These are phyloP conservation scores for Elasticomyces elasticus DNA, from an alignment of 495 filamentous ascomycete genomes.

Conservation along the genomic window DNA sequence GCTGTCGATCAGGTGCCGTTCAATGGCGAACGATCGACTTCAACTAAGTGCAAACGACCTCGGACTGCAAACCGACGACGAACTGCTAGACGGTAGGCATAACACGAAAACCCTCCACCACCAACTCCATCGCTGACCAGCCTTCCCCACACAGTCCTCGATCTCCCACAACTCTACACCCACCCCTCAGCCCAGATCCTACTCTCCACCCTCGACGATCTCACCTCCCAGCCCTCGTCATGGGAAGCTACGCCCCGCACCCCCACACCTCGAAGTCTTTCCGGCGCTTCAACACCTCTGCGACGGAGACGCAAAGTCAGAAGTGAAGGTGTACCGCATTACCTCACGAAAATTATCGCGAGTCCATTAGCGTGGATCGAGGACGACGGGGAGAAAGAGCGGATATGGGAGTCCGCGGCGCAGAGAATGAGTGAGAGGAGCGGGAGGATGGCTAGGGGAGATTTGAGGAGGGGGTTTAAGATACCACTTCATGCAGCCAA, in stretches of 20 bases:
- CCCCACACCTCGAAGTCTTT: background rate
- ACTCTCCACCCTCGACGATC: slow-evolving; percentile 29
- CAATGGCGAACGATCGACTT: slow-evolving; percentile 1
- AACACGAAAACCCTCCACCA: background rate
- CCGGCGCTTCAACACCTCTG: background rate
- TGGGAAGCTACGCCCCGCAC: slow-evolving; percentile 28
- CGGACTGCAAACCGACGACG: background rate
- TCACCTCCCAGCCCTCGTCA: slow-evolving; percentile 35
- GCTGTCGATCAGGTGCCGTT: background rate
- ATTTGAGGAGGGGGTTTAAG: slow-evolving; percentile 62
- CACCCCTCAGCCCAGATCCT: slow-evolving; percentile 33
- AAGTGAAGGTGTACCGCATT: slow-evolving; percentile 37
- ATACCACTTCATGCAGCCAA: slow-evolving; percentile 40
- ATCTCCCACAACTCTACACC: slow-evolving; percentile 40
- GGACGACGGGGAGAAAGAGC: slow-evolving; percentile 58
- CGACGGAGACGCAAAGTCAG: slow-evolving; percentile 19
- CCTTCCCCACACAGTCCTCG: slow-evolving; percentile 32
- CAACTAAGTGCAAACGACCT: background rate
- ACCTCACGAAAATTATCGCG: slow-evolving; percentile 67
- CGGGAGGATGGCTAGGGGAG: slow-evolving; percentile 72
- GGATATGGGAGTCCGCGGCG: slow-evolving; percentile 70
- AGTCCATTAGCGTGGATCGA: slow-evolving; percentile 66
- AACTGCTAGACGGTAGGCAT: slow-evolving; percentile 5
- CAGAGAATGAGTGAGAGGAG: slow-evolving; percentile 72
- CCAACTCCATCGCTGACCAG: background rate